A percentile compares a stretch with the other conserved stretches of the same genome.
Evolutionary conservation across 2,329 filamentous ascomycete genomes (phyloP).

Genomic region (Albophoma yamanashiensis): DNA sequence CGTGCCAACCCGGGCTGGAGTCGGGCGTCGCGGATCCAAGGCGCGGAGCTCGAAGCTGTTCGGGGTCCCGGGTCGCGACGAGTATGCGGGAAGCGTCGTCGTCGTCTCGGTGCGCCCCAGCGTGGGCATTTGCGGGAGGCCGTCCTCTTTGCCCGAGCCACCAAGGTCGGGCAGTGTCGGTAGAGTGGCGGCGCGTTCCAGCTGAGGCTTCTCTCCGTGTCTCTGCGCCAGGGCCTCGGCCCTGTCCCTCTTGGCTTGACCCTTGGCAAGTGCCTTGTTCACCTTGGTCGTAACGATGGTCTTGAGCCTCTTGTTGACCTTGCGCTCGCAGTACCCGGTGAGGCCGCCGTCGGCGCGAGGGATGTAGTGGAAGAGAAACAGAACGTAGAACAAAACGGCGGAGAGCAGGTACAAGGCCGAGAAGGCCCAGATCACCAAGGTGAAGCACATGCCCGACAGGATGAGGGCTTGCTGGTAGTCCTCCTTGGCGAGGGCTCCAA

Average conservation of each 20-base stretch:
- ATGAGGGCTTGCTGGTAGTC: constrained; percentile 74
- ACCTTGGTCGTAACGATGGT: constrained; percentile 80
- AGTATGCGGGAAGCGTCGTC: constrained; percentile 51
- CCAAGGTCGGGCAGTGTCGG: constrained; percentile 42
- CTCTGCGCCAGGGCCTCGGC: constrained; percentile 42
- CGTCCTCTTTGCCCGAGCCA: constrained; percentile 26
- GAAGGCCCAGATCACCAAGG: constrained; percentile 79
- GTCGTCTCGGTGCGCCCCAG: constrained; percentile 50
- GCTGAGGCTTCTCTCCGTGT: constrained; percentile 36
- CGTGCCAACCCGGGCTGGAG: constrained; percentile 38
- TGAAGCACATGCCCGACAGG: constrained; percentile 86
- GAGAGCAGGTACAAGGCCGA: constrained; percentile 65
- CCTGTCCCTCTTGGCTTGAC: constrained; percentile 49
- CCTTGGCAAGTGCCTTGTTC: constrained; percentile 76
- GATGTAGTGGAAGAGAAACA: constrained; percentile 90
- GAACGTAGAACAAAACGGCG: constrained; percentile 68
- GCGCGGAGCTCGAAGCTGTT: constrained; percentile 40
- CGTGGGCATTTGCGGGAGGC: constrained; percentile 46
- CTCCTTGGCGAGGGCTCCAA: constrained; percentile 59
- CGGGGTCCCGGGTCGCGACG: constrained; percentile 46
- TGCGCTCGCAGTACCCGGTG: constrained; percentile 78
- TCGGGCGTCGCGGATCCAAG: constrained; percentile 39
- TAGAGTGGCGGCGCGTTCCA: constrained; percentile 54
- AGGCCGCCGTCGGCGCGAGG: constrained; percentile 71
- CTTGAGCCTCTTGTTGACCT: constrained; percentile 77